Percentiles rank a stretch among this genome's conserved stretches.
These are phyloP conservation scores for Castanea sativa DNA, from an alignment of 306 rosid species.

Conservation along the genomic window DNA sequence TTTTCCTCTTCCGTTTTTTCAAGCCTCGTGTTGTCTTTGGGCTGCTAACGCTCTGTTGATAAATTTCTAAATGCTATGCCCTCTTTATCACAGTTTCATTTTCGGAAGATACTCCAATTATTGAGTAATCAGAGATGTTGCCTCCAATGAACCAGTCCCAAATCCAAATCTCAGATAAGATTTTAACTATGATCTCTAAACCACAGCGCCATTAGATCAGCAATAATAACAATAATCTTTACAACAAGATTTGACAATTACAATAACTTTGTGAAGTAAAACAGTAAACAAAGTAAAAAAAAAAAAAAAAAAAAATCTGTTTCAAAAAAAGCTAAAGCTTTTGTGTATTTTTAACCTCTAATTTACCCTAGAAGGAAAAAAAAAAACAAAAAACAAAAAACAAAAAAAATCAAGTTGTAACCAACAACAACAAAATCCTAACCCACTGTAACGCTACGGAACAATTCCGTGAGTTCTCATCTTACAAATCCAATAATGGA, in stretches of 20 bases:
- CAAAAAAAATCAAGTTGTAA: not conserved
- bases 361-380: not conserved
- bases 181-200: not conserved
- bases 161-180: not conserved
- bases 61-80: not conserved
- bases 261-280: not conserved
- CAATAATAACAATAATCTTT: not conserved
- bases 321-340: not conserved
- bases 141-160: not conserved
- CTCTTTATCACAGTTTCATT: not conserved
- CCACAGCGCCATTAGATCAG: not conserved
- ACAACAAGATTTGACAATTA: not conserved
- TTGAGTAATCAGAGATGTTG: not conserved
- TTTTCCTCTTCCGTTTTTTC: not conserved
- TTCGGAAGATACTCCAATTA: not conserved
- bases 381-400: not conserved
- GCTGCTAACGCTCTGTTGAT: no score
- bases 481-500: constrained; percentile 55
- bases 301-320: not conserved
- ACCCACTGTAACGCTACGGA: not conserved
- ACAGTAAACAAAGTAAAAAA: not conserved
- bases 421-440: not conserved
- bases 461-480: constrained; percentile 24
- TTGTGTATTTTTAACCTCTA: not conserved
- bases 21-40: not conserved